Evolutionary conservation across 2,329 filamentous ascomycete species (phyloP).

Genomic region (Penicillium psychrosexuale): DNA sequence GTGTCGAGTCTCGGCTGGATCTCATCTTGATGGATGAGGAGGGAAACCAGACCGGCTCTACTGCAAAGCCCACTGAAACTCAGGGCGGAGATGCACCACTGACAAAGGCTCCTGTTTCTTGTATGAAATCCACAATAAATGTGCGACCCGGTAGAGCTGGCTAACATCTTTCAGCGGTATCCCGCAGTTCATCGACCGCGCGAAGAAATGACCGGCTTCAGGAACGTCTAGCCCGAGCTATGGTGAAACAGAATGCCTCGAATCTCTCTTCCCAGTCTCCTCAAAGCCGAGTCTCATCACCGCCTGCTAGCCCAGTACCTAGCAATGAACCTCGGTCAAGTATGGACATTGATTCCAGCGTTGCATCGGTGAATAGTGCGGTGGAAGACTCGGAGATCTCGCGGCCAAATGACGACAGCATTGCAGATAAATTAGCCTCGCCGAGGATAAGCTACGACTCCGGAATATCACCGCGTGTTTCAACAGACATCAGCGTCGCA

Average conservation of each 20-base stretch:
- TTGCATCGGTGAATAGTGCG: conserved; percentile 21
- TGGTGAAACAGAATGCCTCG: conserved; percentile 67
- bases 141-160: not conserved
- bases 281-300: conserved; percentile 51
- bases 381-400: conserved; percentile 22
- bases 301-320: conserved; percentile 51
- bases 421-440: conserved; percentile 8
- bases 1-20: conserved; percentile 89
- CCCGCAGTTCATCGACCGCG: conserved; percentile 63
- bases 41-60: conserved; percentile 37
- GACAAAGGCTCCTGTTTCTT: conserved; percentile 22
- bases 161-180: conserved; percentile 46
- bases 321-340: conserved; percentile 43
- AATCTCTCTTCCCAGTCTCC: conserved; percentile 48
- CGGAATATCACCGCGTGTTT: conserved; percentile 21
- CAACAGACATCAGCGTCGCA: conserved; percentile 24
- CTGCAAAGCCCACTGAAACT: conserved; percentile 36
- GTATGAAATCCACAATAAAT: conserved; percentile 24
- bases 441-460: conserved; percentile 34
- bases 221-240: conserved; percentile 81
- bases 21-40: conserved; percentile 82
- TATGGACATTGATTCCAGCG: conserved; percentile 33
- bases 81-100: conserved; percentile 26
- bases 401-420: conserved; percentile 9
- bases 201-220: conserved; percentile 78